These are phyloP conservation scores for Penicillium goetzii DNA, from an alignment of 495 filamentous ascomycete genomes.

Conservation along the genomic window DNA sequence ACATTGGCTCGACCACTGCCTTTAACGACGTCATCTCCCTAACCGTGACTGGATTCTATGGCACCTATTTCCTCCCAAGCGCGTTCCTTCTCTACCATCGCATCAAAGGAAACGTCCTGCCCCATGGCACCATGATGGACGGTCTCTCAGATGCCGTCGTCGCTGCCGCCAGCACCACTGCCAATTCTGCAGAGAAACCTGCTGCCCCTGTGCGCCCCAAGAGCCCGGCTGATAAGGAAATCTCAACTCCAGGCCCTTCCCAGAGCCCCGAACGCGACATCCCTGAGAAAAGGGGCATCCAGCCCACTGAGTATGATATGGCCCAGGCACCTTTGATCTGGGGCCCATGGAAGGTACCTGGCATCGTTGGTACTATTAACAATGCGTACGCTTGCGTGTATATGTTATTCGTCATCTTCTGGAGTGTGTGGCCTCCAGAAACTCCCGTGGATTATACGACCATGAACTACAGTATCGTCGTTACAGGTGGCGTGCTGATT, in stretches of 20 bases:
- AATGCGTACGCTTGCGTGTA: slow-evolving; percentile 45
- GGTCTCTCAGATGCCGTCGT: slow-evolving; percentile 22
- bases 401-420: slow-evolving; percentile 44
- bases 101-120: slow-evolving; percentile 30
- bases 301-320: slow-evolving; percentile 26
- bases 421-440: slow-evolving; percentile 46
- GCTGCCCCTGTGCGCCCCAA: slow-evolving; percentile 22
- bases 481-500: slow-evolving; percentile 38
- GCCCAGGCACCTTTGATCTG: slow-evolving; percentile 34
- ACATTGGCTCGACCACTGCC: slow-evolving; percentile 51
- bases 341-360: slow-evolving; percentile 48
- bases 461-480: slow-evolving; percentile 52
- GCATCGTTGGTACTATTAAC: slow-evolving; percentile 41
- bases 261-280: slow-evolving; percentile 27
- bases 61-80: slow-evolving; percentile 48
- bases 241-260: slow-evolving; percentile 10
- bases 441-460: slow-evolving; percentile 41
- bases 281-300: slow-evolving; percentile 10
- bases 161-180: slow-evolving; percentile 6
- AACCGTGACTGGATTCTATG: slow-evolving; percentile 43
- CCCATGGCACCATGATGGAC: slow-evolving; percentile 35
- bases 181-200: slow-evolving; percentile 20
- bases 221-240: slow-evolving; percentile 15
- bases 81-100: slow-evolving; percentile 46
- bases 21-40: slow-evolving; percentile 55